Evolutionary conservation across 495 filamentous ascomycete species (phyloP), one percentile per base, ranked within the genome.

Genomic region (Chaetomidium leptoderma): DNA sequence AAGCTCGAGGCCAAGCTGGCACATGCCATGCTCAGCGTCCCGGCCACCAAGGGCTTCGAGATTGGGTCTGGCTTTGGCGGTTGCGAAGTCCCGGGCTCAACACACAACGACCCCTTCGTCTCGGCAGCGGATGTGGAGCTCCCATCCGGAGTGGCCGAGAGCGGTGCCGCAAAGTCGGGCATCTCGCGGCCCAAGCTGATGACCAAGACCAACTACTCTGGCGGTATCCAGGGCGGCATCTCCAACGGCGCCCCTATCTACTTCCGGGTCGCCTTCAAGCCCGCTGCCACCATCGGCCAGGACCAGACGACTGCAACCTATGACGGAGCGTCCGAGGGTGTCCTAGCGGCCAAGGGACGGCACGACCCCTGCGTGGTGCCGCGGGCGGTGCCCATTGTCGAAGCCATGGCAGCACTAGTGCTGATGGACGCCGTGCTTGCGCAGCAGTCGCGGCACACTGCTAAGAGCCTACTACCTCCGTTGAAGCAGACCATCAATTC

Each of bases 361-460:
- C 93, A 98, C 70, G 93, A 98, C 68, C 93, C 93, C 17, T 96
- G 92, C 68, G 93, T 97, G 8, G 90, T 96, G 1, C 93, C 93
- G 16, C 81, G 93, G 43, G 93, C 93, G 13, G 86, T 98, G 35
- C 92, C 92, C 27, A 97, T 98, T 52, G 92, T 98, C 6, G 93
- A 98, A 76, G 85, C 91, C 36, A 98, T 98, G 93, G 89, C 92
- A 9, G 83, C 91, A 13, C 73, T 97, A 55, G 89, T 92, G 10
- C 73, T 98, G 29, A 92, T 96, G 79, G 93, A 98, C 75, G 86
- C 90, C n/a, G 72, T 95, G 55, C 76, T 95, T 76, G 86, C 88
- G 49, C 92, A 98, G 78, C 86, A 88, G 70, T 84, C 87, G 16
- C 76, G 92, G 53, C 75, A 84, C 57, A 73, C 72, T 4, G 76